phyloP scores from a whole-genome alignment of 2,329 filamentous ascomycete genomes.

The Neopestalotiopsis clavispora region DNA sequence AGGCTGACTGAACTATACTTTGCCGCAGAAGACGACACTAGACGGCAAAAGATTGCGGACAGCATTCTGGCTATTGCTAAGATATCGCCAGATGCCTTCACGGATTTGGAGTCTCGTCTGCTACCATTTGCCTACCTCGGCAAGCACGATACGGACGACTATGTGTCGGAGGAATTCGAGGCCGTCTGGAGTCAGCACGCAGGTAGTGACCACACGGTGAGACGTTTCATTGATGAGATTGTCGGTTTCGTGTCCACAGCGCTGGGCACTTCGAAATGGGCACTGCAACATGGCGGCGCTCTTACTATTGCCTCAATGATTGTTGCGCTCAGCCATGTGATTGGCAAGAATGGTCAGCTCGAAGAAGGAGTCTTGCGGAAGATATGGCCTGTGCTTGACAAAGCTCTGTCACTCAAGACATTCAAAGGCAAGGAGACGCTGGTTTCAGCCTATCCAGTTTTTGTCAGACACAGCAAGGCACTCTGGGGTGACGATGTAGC shows the following conservation, averaged over 20 bases:
- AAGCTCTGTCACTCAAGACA: conserved; percentile 83
- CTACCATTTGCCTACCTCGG: conserved; percentile 89
- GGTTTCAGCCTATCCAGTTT: conserved; percentile 77
- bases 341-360: conserved; percentile 62
- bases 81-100: conserved; percentile 87
- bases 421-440: conserved; percentile 92
- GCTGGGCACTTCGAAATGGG: conserved; percentile 84
- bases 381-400: conserved; percentile 86
- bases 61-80: conserved; percentile 84
- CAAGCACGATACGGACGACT: conserved; percentile 82
- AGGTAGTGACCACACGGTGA: conserved; percentile 79
- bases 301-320: conserved; percentile 79
- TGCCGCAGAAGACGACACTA: conserved; percentile 75
- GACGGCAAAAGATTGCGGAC: conserved; percentile 79
- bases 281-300: conserved; percentile 85
- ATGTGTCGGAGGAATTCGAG: conserved; percentile 78
- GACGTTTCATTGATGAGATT: conserved; percentile 86
- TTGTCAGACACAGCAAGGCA: conserved; percentile 67
- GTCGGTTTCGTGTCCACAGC: conserved; percentile 68
- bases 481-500: conserved; percentile 59
- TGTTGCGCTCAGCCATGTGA: conserved; percentile 65
- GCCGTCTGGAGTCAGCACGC: conserved; percentile 92
- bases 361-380: conserved; percentile 62
- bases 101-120: conserved; percentile 72
- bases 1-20: conserved; percentile 76